Evolutionary conservation across 2,329 filamentous ascomycete genomes (phyloP).

Genomic region (Sarocladium oryzae): DNA sequence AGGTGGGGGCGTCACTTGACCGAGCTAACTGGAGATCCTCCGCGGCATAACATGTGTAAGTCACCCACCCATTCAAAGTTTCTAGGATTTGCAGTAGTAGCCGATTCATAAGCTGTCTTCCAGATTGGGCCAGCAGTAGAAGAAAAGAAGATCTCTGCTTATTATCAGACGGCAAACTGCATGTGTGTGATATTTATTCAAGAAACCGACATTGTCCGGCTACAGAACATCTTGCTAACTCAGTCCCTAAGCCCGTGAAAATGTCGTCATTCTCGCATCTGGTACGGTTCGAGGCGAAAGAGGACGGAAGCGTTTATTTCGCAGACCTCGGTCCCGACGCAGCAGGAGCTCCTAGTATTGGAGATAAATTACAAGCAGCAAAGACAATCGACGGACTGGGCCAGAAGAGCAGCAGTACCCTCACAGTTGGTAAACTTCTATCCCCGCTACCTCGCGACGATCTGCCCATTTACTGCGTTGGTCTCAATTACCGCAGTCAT

Average conservation of each 20-base stretch:
- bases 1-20: too few species aligned
- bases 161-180: too few species aligned
- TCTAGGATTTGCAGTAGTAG: too few species aligned
- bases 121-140: too few species aligned
- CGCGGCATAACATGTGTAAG: background rate
- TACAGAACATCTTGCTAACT: too few species aligned
- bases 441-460: background rate
- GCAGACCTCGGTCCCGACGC: background rate
- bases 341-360: background rate
- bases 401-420: background rate
- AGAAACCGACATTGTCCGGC: background rate
- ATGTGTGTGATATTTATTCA: background rate
- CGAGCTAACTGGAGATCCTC: background rate
- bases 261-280: background rate
- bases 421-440: background rate
- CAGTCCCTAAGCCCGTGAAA: too few species aligned
- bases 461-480: slow-evolving; percentile 19
- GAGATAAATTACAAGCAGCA: background rate
- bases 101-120: too few species aligned
- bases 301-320: background rate
- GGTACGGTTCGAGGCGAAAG: background rate
- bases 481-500: slow-evolving; percentile 20
- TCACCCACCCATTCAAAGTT: too few species aligned
- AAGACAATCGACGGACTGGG: background rate
- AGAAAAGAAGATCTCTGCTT: too few species aligned